Evolutionary conservation across 2,329 filamentous ascomycete species (phyloP), one percentile per base, ranked within the genome.

Genomic region (Pestalotiopsis sp.): DNA sequence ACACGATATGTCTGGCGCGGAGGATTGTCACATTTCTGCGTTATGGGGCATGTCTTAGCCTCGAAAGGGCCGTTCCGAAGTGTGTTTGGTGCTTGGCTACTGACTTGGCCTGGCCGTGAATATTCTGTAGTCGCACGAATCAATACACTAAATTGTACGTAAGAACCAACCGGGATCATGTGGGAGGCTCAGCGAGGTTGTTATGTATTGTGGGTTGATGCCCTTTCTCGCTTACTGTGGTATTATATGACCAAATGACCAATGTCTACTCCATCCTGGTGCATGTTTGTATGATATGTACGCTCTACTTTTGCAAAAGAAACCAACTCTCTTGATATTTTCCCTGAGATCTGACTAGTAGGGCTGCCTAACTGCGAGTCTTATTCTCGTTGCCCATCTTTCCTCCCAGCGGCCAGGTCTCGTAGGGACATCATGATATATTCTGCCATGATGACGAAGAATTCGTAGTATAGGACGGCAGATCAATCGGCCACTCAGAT

Each of bases 71-170:
- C 63, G 63, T 66, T 45, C 63, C 63, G 61, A 52, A n/a, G 17
- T 9, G 14, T 36, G 45, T 57, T 66, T 45, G 23, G 13, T 56
- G 36, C 49, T 66, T 56, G 63, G 45, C 41, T 25, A 7, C n/a
- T 65, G 17, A 14, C 14, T 36, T 52, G 45, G 45, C 45, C 45
- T 7, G 45, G 20, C 9, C 20, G 45, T 52, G 9, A 17, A 20
- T 58, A 58, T n/a, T n/a, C n/a, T n/a, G n/a, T 66, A 66, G 63
- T 20, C 31, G 63, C 20, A 57, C 63, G 63, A 66, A 66, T 66
- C 45, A 23, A n/a, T 20, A n/a, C 17, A 12, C 41, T 45, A 23
- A 49, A 12, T 38, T 38, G 63, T 66, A 66, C 63, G 63, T 66
- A 66, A 66, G n/a, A 36, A 23, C 25, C 36, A 38, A 56, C 63